Conservation (phyloP, 179 eudicot species). For the Amaranthus tricolor region DNA sequence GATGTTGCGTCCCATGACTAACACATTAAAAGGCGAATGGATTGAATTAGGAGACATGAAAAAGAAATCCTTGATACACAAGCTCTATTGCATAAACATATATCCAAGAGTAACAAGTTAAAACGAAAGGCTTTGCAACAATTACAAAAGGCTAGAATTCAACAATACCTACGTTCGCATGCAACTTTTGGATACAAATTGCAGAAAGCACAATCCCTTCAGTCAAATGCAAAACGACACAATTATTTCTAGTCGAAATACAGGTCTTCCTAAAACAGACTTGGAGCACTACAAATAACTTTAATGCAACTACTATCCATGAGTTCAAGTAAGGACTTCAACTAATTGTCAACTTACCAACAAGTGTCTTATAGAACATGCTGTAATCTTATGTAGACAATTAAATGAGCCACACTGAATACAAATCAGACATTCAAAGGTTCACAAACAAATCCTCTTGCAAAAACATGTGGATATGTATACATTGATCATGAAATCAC, state of each 20-base stretch:
- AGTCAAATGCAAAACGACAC: not conserved
- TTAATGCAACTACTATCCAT: not conserved
- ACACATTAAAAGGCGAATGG: not conserved
- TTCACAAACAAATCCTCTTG: not conserved
- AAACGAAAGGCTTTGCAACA: not conserved
- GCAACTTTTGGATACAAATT: not conserved
- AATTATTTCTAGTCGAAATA: not conserved
- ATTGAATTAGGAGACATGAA: constrained; percentile 17
- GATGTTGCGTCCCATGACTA: constrained; percentile 99
- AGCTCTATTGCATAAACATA: not conserved
- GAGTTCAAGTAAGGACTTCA: not conserved
- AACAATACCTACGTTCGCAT: not conserved
- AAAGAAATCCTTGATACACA: not conserved
- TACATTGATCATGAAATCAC: not conserved
- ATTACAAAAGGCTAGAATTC: not conserved
- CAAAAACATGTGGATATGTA: not conserved
- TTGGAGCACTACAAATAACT: not conserved
- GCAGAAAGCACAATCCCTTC: not conserved
- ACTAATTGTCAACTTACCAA: not conserved
- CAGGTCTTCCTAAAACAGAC: not conserved
- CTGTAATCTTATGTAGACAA: not conserved
- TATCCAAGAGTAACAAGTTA: not conserved
- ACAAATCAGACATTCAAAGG: not conserved
- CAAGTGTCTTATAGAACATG: not conserved
- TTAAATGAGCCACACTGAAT: not conserved